Base-by-base conservation (phyloP, 2,329 filamentous ascomycete species). In the Hypoxylon sp. region DNA sequence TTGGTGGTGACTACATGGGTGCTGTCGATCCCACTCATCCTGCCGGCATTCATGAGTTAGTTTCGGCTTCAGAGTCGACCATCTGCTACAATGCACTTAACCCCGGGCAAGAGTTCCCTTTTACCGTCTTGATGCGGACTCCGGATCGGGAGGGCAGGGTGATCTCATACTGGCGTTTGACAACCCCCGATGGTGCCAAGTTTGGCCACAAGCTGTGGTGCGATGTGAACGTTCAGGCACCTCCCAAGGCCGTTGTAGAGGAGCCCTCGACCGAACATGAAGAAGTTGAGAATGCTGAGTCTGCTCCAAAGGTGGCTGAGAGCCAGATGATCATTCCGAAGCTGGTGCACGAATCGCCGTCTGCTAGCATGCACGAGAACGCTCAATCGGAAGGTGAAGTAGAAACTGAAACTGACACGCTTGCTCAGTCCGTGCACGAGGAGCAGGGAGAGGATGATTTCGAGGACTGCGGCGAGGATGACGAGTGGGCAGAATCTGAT, bases 191-290 rank as follows among this genome's bases (percentile, higher is more conserved):
- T 63, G 94, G 94, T 23, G 84, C 87, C 70, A 91, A 93, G 71
- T 98, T 98, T 72, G 96, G 96, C 41, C 93, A 98, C 82, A 92
- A 94, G 75, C 85, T 99, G 51, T 99, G 95, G 95, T 98, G 95
- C 77, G 94, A 98, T 72, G 89, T 99, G 69, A 87, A 89, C 55
- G 93, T 98, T 72, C 82, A 84, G 73, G 74, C 77, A 53, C 77
- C 78, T 25, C 92, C 92, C 84, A 91, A 87, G 75, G 83, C 92
- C 21, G 34, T 30, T 55, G 89, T 91, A 69, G 43, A 14, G 3
- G 38, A 62, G 19, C 11, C 62, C 13, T 38, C 61, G n/a, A 49
- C 32, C 7, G 66, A 76, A 51, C 74, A 10, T 5, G 43, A 50
- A 13, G 78, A 67, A 49, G 34, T 70, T n/a, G 68, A 67, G 6